A percentile compares a stretch with the other conserved stretches of the same genome.
These are phyloP conservation scores for Botrytis medusae DNA, from an alignment of 2,329 filamentous ascomycete genomes.

Conservation along the genomic window DNA sequence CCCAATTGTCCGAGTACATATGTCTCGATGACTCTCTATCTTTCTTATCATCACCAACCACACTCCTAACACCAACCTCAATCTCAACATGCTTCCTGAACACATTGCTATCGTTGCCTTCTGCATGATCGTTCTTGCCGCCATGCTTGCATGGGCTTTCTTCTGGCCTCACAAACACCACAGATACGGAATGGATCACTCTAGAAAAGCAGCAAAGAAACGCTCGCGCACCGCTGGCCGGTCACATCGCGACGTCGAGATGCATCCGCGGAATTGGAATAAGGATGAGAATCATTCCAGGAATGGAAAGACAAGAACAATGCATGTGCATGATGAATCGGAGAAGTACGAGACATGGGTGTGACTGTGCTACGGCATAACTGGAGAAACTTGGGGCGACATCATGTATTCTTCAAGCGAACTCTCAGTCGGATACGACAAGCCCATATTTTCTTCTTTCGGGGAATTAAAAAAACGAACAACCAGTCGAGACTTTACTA, in stretches of 20 bases:
- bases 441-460: neutral
- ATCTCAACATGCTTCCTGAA: neutral
- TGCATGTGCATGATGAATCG: neutral
- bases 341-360: neutral
- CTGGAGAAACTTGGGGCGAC: neutral
- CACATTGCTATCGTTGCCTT: constrained; percentile 3
- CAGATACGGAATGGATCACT: neutral
- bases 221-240: constrained; percentile 15
- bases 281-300: neutral
- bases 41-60: neutral
- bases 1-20: neutral
- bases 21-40: neutral
- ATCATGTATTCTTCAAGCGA: neutral
- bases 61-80: neutral
- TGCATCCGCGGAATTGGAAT: constrained; percentile 12
- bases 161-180: constrained; percentile 4
- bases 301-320: neutral
- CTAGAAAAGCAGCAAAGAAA: neutral
- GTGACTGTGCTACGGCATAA: constrained; percentile 7
- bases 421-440: neutral
- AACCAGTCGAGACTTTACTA: neutral
- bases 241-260: constrained; percentile 13
- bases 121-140: constrained; percentile 4
- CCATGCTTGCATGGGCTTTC: constrained; percentile 17
- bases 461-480: neutral